These are phyloP conservation scores for Hibiscus trionum DNA, from an alignment of 345 rosid species.

Conservation along the genomic window DNA sequence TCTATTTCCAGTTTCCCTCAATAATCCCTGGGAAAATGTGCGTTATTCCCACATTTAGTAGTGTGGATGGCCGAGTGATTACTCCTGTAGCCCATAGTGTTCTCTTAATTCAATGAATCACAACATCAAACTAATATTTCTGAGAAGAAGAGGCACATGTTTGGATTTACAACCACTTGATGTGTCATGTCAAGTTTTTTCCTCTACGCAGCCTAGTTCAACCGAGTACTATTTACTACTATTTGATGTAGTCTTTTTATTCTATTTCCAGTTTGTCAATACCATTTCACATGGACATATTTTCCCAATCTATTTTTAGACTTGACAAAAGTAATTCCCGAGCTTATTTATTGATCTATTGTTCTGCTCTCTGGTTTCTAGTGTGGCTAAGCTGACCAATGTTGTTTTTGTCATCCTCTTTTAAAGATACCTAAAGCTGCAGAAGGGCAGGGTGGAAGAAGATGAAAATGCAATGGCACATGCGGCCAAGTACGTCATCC, in stretches of 20 bases:
- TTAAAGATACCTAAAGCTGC: conserved; percentile 67
- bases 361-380: not conserved
- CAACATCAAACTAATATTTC: no score
- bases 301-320: not conserved
- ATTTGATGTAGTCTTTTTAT: not conserved
- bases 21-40: not conserved
- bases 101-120: no score
- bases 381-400: conserved; percentile 1
- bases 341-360: not conserved
- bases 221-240: not conserved
- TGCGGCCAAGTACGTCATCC: conserved; percentile 67
- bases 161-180: no score
- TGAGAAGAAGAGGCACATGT: no score
- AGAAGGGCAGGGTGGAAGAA: conserved; percentile 34
- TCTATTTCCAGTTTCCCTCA: not conserved
- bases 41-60: no score
- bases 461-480: conserved; percentile 20
- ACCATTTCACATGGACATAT: not conserved
- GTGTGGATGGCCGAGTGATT: no score
- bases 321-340: no score
- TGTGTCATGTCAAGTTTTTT: not conserved
- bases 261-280: not conserved
- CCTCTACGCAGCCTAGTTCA: not conserved
- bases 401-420: not conserved
- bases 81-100: no score